Percentiles rank a stretch among this genome's conserved stretches.
phyloP scores from a whole-genome alignment of 2,329 filamentous ascomycete genomes.

The Corniculantispora saksenae region DNA sequence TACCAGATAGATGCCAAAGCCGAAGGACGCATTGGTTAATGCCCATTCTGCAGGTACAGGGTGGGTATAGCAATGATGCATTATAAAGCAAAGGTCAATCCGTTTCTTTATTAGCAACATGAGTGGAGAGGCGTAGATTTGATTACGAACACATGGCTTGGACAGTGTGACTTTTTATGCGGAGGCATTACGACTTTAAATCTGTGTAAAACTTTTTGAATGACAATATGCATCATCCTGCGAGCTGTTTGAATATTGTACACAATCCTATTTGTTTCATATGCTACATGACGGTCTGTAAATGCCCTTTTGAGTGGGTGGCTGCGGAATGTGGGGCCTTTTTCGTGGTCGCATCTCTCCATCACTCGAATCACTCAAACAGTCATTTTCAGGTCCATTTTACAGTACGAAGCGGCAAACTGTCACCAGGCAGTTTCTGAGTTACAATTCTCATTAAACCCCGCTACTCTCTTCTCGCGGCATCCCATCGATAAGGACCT shows the following conservation, averaged over 20 bases:
- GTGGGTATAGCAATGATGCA: neutral
- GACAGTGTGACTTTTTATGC: neutral
- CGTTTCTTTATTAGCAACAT: slow-evolving; percentile 1
- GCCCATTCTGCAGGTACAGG: slow-evolving; percentile 16
- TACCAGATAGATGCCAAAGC: slow-evolving; percentile 8
- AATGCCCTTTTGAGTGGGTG: neutral
- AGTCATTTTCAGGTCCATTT: neutral
- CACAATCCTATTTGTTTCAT: slow-evolving; percentile 1
- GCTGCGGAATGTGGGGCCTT: neutral
- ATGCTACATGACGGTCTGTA: neutral
- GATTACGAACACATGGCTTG: neutral
- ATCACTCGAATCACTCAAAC: neutral
- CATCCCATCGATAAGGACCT: too few relatives aligned
- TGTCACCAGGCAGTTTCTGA: too few relatives aligned
- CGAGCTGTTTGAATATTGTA: neutral
- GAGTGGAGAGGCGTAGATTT: neutral
- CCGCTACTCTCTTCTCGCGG: too few relatives aligned
- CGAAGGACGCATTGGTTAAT: slow-evolving; percentile 15
- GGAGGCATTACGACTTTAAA: slow-evolving; percentile 1
- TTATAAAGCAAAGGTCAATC: neutral
- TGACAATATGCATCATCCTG: slow-evolving; percentile 3
- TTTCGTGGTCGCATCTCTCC: neutral
- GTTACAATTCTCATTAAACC: too few relatives aligned
- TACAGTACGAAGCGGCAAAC: too few relatives aligned
- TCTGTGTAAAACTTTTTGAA: neutral